These are phyloP conservation scores for Centaurea solstitialis DNA, from an alignment of 129 eudicot genomes.

Conservation along the genomic window DNA sequence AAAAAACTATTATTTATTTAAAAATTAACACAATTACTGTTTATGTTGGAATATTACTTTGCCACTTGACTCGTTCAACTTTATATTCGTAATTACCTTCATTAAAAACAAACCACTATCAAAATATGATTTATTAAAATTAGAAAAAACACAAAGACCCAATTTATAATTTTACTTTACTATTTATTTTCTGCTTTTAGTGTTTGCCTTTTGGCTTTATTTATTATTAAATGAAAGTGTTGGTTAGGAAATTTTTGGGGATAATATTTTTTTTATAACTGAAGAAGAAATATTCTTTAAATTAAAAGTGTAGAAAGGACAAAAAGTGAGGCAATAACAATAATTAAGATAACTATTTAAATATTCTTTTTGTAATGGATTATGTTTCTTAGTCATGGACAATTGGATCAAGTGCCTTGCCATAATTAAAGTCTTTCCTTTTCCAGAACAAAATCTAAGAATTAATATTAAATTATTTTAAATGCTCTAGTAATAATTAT, in stretches of 20 bases:
- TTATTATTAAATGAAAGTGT: not conserved
- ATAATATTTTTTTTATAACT: not conserved
- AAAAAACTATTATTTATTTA: not conserved
- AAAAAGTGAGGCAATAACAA: constrained; percentile 17
- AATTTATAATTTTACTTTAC: not conserved
- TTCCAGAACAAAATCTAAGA: constrained; percentile 16
- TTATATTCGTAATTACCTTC: constrained; percentile 19
- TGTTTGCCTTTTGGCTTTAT: not conserved
- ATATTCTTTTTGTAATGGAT: not conserved
- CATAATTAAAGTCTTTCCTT: constrained; percentile 2
- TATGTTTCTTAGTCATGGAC: constrained; percentile 36
- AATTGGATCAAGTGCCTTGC: constrained; percentile 19
- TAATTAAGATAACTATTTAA: not conserved
- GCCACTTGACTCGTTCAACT: not conserved
- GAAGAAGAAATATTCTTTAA: not conserved
- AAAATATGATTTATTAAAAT: constrained; percentile 4
- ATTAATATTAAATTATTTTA: not conserved
- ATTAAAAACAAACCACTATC: constrained; percentile 28
- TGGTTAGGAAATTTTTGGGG: not conserved
- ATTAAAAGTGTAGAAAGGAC: constrained; percentile 21
- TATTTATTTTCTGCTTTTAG: not conserved
- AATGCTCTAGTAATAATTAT: not conserved
- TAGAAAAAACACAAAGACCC: not conserved
- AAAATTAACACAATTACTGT: not conserved
- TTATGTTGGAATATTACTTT: not conserved